Evolutionary conservation across 345 rosid genomes (phyloP).

Genomic region (Murraya koenigii): DNA sequence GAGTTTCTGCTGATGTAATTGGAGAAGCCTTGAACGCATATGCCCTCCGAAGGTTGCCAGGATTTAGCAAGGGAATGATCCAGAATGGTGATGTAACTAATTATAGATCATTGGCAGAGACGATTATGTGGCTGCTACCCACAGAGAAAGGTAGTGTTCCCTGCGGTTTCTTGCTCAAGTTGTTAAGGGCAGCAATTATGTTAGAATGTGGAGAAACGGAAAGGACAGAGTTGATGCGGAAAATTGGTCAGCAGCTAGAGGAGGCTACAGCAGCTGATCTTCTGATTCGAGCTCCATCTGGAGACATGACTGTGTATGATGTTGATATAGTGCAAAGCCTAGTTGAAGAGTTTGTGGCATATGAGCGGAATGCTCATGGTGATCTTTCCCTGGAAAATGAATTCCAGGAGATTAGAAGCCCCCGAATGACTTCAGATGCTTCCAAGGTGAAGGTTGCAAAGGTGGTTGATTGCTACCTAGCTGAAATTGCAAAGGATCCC

Average conservation of each 20-base stretch:
- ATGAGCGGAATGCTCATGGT: constrained; percentile 20
- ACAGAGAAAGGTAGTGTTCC: constrained; percentile 47
- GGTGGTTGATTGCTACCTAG: constrained; percentile 58
- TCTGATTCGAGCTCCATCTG: constrained; percentile 42
- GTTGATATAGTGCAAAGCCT: constrained; percentile 56
- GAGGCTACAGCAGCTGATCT: constrained; percentile 50
- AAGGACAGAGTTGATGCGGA: constrained; percentile 43
- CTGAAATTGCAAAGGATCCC: constrained; percentile 61
- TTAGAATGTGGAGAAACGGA: constrained; percentile 48
- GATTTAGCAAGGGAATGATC: constrained; percentile 50
- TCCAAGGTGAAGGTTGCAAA: constrained; percentile 50
- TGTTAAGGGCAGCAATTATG: constrained; percentile 43
- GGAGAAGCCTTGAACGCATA: constrained; percentile 69
- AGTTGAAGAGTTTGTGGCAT: constrained; percentile 40
- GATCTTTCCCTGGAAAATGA: constrained; percentile 24
- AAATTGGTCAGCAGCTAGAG: constrained; percentile 52
- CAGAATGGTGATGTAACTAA: constrained; percentile 42
- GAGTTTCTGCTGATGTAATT: constrained; percentile 44
- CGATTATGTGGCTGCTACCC: constrained; percentile 55
- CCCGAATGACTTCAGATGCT: constrained; percentile 30
- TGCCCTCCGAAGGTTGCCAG: constrained; percentile 52
- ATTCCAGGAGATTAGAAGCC: constrained; percentile 32
- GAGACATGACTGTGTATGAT: constrained; percentile 41
- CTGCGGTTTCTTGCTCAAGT: constrained; percentile 54
- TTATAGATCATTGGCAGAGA: constrained; percentile 45